Conservation (phyloP, 2,329 filamentous ascomycete genomes). For the Epichloe typhina region DNA sequence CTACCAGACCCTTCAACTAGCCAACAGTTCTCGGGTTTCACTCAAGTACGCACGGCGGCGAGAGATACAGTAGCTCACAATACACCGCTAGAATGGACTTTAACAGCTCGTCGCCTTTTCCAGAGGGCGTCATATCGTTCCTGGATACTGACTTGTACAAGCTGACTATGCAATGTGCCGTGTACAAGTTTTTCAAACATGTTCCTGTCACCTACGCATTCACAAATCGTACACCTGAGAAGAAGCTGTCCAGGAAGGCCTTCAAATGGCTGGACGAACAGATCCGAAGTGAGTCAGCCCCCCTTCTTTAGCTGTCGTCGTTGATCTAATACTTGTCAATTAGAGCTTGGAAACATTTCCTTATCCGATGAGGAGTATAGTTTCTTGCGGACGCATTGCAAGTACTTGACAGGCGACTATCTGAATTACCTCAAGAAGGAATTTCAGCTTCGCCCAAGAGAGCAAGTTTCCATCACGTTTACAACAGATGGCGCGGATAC, state of each 20-base stretch:
- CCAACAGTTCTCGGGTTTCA: no score
- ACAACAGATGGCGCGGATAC: conserved; percentile 40
- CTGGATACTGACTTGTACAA: conserved; percentile 85
- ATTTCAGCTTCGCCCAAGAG: conserved; percentile 67
- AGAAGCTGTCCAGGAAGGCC: conserved; percentile 73
- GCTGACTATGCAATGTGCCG: conserved; percentile 95
- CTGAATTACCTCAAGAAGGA: conserved; percentile 65
- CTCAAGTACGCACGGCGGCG: no score
- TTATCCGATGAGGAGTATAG: conserved; percentile 67
- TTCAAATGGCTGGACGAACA: conserved; percentile 79
- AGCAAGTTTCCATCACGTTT: conserved; percentile 67
- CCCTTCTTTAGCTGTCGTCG: not conserved
- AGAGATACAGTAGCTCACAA: no score
- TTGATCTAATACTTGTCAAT: not conserved
- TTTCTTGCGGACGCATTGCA: conserved; percentile 67
- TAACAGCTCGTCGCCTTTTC: conserved; percentile 51
- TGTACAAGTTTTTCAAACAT: conserved; percentile 82
- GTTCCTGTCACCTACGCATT: conserved; percentile 79
- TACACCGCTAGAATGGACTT: conserved; percentile 39
- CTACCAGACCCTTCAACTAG: no score
- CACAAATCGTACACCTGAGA: conserved; percentile 88
- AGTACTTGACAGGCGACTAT: conserved; percentile 67
- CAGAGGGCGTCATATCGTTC: conserved; percentile 70
- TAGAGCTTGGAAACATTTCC: conserved; percentile 70
- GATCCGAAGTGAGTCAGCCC: conserved; percentile 51